Evolutionary conservation across 305 asterid genomes (phyloP).

Genomic region (Andrographis paniculata): DNA sequence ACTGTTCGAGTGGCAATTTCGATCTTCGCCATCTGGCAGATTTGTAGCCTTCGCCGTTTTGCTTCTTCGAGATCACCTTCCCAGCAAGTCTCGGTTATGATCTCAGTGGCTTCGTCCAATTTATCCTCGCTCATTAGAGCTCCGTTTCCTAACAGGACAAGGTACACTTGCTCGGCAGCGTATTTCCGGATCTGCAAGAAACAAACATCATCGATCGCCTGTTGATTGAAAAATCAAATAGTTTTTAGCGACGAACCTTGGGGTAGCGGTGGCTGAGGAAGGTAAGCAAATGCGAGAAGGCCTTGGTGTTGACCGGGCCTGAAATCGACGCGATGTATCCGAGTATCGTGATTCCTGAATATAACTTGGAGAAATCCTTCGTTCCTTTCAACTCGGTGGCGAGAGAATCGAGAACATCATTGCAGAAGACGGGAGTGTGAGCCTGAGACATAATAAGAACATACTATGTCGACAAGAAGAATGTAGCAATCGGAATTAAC

Average conservation of each 20-base stretch:
- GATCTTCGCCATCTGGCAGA: constrained; percentile 47
- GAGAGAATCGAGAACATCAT: constrained; percentile 59
- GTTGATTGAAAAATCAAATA: no score
- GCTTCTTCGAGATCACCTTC: constrained; percentile 79
- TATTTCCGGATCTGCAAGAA: constrained; percentile 63
- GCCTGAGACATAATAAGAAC: constrained; percentile 44
- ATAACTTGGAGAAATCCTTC: constrained; percentile 72
- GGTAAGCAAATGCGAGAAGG: constrained; percentile 58
- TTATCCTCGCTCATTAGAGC: constrained; percentile 51
- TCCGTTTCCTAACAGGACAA: constrained; percentile 68
- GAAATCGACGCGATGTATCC: constrained; percentile 72
- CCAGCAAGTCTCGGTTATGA: constrained; percentile 86
- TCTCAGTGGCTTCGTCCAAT: constrained; percentile 58
- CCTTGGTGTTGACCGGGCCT: constrained; percentile 49
- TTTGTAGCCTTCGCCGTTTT: constrained; percentile 46
- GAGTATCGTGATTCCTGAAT: constrained; percentile 78
- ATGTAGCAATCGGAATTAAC: no score
- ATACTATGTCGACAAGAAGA: no score
- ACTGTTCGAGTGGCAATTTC: constrained; percentile 28
- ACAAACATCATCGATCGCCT: not conserved
- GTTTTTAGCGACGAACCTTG: constrained; percentile 34
- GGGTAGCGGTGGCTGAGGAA: constrained; percentile 82
- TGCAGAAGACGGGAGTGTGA: constrained; percentile 60
- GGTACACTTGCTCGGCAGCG: constrained; percentile 78
- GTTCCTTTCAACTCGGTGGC: constrained; percentile 69